Conservation (phyloP, 1,139 yeast species). For the Sugiyamaella neomexicana region DNA sequence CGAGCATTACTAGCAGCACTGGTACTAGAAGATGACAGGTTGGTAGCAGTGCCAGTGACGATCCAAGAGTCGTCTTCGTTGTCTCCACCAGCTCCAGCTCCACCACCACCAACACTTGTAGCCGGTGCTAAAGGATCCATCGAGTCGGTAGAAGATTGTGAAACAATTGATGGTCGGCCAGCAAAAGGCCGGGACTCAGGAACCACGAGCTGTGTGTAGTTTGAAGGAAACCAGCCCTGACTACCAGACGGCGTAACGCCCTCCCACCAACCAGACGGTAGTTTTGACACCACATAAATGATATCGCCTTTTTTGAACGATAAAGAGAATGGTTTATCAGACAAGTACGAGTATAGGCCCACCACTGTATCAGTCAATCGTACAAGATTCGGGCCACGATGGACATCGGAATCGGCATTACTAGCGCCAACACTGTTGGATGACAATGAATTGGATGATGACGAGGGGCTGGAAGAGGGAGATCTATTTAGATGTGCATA, state of each 20-base stretch:
- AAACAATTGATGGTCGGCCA: constrained; percentile 10
- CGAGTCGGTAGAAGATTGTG: constrained; percentile 8
- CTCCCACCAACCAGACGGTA: constrained; percentile 44
- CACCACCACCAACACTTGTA: background rate
- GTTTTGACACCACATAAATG: constrained; percentile 56
- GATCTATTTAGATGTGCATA: constrained; percentile 9
- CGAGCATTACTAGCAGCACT: constrained; percentile 5
- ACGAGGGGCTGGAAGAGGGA: constrained; percentile 10
- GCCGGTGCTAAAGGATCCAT: constrained; percentile 16
- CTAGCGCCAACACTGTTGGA: background rate
- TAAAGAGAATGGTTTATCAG: constrained; percentile 63
- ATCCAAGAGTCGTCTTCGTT: constrained; percentile 14
- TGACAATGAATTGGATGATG: constrained; percentile 1
- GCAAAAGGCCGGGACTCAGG: too few species aligned
- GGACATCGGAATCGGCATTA: background rate
- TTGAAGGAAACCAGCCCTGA: constrained; percentile 43
- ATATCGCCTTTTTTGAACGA: constrained; percentile 64
- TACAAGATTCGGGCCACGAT: background rate
- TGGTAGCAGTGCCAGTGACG: background rate
- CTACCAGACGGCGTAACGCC: constrained; percentile 34
- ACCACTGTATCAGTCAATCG: constrained; percentile 30
- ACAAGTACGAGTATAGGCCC: constrained; percentile 69
- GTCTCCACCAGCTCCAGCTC: constrained; percentile 7
- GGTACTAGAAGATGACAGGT: constrained; percentile 15
- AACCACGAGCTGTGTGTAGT: constrained; percentile 32